Base-by-base conservation (phyloP, 495 filamentous ascomycete species). In the Peziza echinospora region DNA sequence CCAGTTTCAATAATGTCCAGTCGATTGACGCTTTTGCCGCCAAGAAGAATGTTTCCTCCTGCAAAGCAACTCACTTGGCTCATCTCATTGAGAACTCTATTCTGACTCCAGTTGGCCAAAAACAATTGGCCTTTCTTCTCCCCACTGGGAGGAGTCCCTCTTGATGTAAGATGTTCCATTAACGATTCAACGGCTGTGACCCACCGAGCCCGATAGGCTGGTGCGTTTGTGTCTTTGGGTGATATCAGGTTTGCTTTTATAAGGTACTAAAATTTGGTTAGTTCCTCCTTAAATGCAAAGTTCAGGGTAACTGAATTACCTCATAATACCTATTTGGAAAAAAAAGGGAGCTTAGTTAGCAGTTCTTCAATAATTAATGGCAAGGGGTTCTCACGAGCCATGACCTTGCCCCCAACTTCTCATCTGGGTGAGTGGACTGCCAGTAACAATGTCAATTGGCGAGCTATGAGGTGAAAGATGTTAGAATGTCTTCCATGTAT, bases 41-140 rank as follows among this genome's bases (percentile, higher is more conserved):
- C 62, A 13, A 64, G 56, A 16, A 62, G 47, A 43, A 63, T 49
- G 43, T 63, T 64, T 11, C 62, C 62, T 13, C 60, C 62, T 24
- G 59, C 57, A 42, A 64, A 64, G 46, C 61, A 63, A 28, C 59
- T 53, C 45, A 65, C 61, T 39, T 59, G 54, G 16, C 64, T 60
- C 59, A 62, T 61, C 53, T 56, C 55, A 41, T 53, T 61, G 42
- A 52, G 26, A 24, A 58, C 39, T 51, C 53, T 58, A 21, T 56
- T 56, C 17, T 53, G 47, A 16, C 37, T 60, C 44, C 47, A 56
- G 28, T 59, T 53, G 25, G 58, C 49, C 21, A 60, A 50, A 43
- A 55, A 58, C 19, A 58, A n/a, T 44, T 52, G 56, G 19, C 53
- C 49, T 26, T 48, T 56, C 48, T 41, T 23, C 23, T 11, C 47